Percentiles rank a stretch among this genome's conserved stretches.
These are phyloP conservation scores for Trichomonas vaginalis DNA, from an alignment of 208 protist genomes.

Conservation along the genomic window DNA sequence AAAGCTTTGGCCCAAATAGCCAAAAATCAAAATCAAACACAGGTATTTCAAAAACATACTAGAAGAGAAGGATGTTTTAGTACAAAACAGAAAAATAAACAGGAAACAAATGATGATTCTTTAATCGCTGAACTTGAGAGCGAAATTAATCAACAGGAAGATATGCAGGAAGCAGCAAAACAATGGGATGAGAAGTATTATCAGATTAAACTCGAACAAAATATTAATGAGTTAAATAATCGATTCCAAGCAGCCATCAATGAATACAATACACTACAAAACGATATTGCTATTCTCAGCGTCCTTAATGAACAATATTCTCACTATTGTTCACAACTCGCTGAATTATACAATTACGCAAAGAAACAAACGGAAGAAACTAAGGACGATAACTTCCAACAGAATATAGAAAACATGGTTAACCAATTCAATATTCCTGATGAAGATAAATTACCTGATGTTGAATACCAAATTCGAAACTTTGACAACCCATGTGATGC, in stretches of 20 bases:
- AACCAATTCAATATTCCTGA: neutral
- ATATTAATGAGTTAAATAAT: neutral
- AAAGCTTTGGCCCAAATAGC: too few species aligned
- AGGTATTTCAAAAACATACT: too few species aligned
- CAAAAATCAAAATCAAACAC: too few species aligned
- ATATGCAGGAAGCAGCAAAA: too few species aligned
- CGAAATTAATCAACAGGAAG: too few species aligned
- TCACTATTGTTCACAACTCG: neutral
- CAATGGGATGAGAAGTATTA: neutral
- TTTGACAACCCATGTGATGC: neutral
- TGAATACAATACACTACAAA: neutral
- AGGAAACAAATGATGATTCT: too few species aligned
- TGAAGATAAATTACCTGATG: neutral
- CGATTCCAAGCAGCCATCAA: neutral
- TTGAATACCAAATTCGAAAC: neutral
- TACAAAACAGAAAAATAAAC: too few species aligned
- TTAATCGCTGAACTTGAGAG: too few species aligned
- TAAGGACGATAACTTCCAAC: neutral
- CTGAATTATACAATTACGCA: neutral
- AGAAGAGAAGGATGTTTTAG: too few species aligned
- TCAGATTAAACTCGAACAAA: neutral
- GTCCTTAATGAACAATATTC: neutral
- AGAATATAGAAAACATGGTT: neutral
- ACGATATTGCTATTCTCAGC: neutral
- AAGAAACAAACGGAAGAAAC: neutral